Percentiles rank a stretch among this genome's conserved stretches.
These are phyloP conservation scores for Salix dunnii DNA, from an alignment of 345 rosid species.

Conservation along the genomic window DNA sequence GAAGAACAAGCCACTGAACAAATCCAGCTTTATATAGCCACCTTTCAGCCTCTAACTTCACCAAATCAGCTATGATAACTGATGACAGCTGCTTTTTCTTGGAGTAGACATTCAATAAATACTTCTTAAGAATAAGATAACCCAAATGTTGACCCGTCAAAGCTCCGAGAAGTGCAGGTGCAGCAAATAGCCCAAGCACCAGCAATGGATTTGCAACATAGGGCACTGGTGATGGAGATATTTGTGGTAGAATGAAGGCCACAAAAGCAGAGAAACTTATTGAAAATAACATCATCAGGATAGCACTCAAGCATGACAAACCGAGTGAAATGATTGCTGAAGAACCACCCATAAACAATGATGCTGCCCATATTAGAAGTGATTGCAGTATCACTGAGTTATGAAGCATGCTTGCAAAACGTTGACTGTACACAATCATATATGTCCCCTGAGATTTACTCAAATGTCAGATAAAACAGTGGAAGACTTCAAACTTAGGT, in stretches of 20 bases:
- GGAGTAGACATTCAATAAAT: conserved; percentile 45
- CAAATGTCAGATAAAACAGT: conserved; percentile 13
- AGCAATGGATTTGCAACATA: conserved; percentile 81
- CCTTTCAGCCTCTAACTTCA: conserved; percentile 87
- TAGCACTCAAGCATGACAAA: conserved; percentile 61
- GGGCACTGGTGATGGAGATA: conserved; percentile 75
- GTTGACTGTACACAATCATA: conserved; percentile 66
- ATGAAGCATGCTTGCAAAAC: conserved; percentile 66
- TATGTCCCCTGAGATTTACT: conserved; percentile 64
- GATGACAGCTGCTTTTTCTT: conserved; percentile 50
- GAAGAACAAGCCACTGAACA: conserved; percentile 78
- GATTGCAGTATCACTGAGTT: conserved; percentile 84
- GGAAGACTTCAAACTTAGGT: conserved; percentile 2
- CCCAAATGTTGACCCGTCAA: conserved; percentile 83
- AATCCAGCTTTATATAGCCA: conserved; percentile 89
- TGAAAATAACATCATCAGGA: conserved; percentile 70
- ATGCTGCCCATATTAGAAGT: conserved; percentile 70
- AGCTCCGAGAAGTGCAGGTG: conserved; percentile 89
- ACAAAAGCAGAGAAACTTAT: conserved; percentile 58
- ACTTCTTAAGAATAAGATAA: conserved; percentile 47
- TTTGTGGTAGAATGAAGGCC: conserved; percentile 67
- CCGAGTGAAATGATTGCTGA: conserved; percentile 59
- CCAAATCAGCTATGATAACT: conserved; percentile 42
- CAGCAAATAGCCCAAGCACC: conserved; percentile 74
- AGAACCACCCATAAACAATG: conserved; percentile 86